phyloP scores from a whole-genome alignment of 805 yeast species.

The Saturnispora quitensis region DNA sequence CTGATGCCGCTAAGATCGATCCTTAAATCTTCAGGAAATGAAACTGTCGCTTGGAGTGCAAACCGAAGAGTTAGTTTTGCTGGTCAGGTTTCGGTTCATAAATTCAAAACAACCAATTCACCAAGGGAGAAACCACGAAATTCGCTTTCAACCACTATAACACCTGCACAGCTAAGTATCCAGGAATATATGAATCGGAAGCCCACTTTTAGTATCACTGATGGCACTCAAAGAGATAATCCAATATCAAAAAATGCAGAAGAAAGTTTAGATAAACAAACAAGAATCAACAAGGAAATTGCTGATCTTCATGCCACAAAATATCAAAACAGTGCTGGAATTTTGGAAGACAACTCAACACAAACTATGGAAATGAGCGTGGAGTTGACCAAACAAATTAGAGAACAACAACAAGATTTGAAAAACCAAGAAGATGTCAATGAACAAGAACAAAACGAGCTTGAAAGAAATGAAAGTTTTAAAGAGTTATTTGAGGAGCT shows the following conservation, averaged over 20 bases:
- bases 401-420: slow-evolving; percentile 11
- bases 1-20: slow-evolving; percentile 33
- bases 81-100: slow-evolving; percentile 60
- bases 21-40: slow-evolving; percentile 26
- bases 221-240: background rate
- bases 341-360: slow-evolving; percentile 20
- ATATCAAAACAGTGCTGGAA: background rate
- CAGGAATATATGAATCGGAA: background rate
- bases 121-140: slow-evolving; percentile 6
- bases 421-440: slow-evolving; percentile 4
- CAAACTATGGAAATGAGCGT: slow-evolving; percentile 24
- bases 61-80: slow-evolving; percentile 68
- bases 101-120: slow-evolving; percentile 18
- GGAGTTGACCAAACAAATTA: slow-evolving; percentile 19
- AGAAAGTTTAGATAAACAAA: background rate
- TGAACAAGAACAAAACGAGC: background rate
- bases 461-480: slow-evolving; percentile 5
- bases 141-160: slow-evolving; percentile 1
- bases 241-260: slow-evolving; percentile 9
- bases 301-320: slow-evolving; percentile 6
- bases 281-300: background rate
- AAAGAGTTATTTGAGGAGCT: slow-evolving; percentile 9
- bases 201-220: background rate
- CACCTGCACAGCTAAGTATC: background rate
- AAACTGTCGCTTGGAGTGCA: slow-evolving; percentile 27